Evolutionary conservation across 495 filamentous ascomycete species (phyloP).

Genomic region (Tuber umbilicatum): DNA sequence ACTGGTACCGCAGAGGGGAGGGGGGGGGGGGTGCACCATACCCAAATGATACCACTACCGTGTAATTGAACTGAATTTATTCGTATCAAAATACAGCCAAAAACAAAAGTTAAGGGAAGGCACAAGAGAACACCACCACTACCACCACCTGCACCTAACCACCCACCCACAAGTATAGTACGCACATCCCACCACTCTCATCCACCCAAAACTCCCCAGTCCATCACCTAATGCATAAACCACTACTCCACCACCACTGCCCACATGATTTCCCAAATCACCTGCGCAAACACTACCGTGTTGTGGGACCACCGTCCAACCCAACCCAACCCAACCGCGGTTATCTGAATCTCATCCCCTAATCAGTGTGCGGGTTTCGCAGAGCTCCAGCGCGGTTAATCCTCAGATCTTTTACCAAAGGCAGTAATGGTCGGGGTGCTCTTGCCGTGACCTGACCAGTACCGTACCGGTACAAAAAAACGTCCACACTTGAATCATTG

Average conservation of each 20-base stretch:
- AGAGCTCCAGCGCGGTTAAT: too few species aligned
- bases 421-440: too few species aligned
- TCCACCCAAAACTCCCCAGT: slow-evolving; percentile 6
- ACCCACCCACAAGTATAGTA: slow-evolving; percentile 21
- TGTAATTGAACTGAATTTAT: too few species aligned
- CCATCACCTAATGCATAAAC: slow-evolving; percentile 27
- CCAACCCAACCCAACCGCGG: slow-evolving; percentile 8
- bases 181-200: slow-evolving; percentile 14
- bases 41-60: neutral
- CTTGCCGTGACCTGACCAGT: too few species aligned
- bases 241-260: slow-evolving; percentile 24
- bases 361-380: too few species aligned
- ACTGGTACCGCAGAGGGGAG: too few species aligned
- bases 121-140: neutral
- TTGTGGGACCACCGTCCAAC: slow-evolving; percentile 18
- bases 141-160: neutral
- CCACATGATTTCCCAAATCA: slow-evolving; percentile 29
- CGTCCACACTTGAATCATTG: too few species aligned
- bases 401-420: too few species aligned
- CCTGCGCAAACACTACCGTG: slow-evolving; percentile 28
- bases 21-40: neutral
- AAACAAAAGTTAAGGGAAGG: neutral
- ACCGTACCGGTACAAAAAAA: too few species aligned
- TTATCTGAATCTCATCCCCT: slow-evolving; percentile 10
- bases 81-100: neutral